These are phyloP conservation scores for Scheffersomyces insectosa DNA, from an alignment of 1,139 yeast species.

Conservation along the genomic window DNA sequence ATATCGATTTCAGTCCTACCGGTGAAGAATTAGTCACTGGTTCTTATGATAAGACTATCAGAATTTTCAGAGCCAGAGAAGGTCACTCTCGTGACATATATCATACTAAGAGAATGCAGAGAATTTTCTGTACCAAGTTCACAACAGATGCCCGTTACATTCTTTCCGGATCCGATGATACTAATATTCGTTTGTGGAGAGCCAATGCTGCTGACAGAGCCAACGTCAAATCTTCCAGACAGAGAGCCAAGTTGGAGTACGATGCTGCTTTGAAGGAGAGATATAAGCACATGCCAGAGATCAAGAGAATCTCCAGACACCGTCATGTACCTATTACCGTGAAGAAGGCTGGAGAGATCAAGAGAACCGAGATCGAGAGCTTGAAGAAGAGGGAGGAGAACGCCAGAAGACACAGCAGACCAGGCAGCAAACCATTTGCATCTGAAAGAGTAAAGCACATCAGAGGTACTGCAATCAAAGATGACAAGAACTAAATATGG, in stretches of 20 bases:
- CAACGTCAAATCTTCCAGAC: constrained; percentile 75
- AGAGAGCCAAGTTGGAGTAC: constrained; percentile 83
- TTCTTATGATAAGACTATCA: constrained; percentile 88
- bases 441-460: constrained; percentile 85
- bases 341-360: constrained; percentile 86
- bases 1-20: constrained; percentile 92
- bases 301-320: constrained; percentile 84
- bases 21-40: constrained; percentile 97
- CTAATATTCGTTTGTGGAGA: constrained; percentile 93
- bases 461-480: constrained; percentile 74
- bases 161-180: constrained; percentile 92
- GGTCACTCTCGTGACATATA: constrained; percentile 96
- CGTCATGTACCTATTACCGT: constrained; percentile 87
- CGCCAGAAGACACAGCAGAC: constrained; percentile 73
- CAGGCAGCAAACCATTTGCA: constrained; percentile 61
- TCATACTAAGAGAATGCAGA: constrained; percentile 97
- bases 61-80: constrained; percentile 71
- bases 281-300: constrained; percentile 95
- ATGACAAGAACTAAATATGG: constrained; percentile 10
- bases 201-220: constrained; percentile 82
- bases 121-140: constrained; percentile 78
- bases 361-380: constrained; percentile 69
- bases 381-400: constrained; percentile 81
- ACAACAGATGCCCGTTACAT: constrained; percentile 89
- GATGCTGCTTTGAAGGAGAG: constrained; percentile 90